Conservation (phyloP, 2,329 filamentous ascomycete species). For the Pseudogymnoascus sp. region DNA sequence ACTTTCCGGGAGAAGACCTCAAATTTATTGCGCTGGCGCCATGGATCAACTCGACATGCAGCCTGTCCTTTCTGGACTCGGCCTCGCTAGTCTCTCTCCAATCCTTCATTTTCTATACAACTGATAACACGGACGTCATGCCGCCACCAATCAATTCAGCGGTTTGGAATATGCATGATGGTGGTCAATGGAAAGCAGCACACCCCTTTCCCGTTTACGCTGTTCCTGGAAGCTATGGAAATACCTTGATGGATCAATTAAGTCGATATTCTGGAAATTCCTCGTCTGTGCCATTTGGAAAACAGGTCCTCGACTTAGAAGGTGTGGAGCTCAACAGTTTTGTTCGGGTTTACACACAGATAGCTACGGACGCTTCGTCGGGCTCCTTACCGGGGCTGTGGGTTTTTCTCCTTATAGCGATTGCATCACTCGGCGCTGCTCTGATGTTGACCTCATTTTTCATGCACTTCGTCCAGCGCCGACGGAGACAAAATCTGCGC, state of each 20-base stretch:
- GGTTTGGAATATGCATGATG: constrained; percentile 63
- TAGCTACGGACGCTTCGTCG: constrained; percentile 29
- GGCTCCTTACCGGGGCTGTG: constrained; percentile 60
- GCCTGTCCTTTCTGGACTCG: constrained; percentile 59
- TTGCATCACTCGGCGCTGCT: constrained; percentile 61
- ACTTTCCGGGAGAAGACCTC: constrained; percentile 58
- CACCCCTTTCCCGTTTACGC: constrained; percentile 77
- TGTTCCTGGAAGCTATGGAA: constrained; percentile 58
- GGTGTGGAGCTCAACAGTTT: constrained; percentile 48
- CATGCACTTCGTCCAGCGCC: constrained; percentile 71
- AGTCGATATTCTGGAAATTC: constrained; percentile 71
- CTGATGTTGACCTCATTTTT: constrained; percentile 56
- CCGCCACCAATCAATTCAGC: constrained; percentile 58
- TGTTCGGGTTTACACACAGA: constrained; percentile 50
- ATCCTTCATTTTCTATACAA: constrained; percentile 55
- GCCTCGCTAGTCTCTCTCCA: constrained; percentile 50
- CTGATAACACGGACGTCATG: constrained; percentile 44
- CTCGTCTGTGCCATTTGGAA: constrained; percentile 48
- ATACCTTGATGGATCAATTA: constrained; percentile 60
- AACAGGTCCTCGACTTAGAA: constrained; percentile 46
- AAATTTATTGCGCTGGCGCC: constrained; percentile 75
- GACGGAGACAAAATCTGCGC: constrained; percentile 57
- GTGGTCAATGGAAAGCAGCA: constrained; percentile 59
- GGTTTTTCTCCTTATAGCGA: constrained; percentile 65
- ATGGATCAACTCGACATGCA: constrained; percentile 71